These are phyloP conservation scores for Albophoma yamanashiensis DNA, from an alignment of 2,329 filamentous ascomycete species.

Conservation along the genomic window DNA sequence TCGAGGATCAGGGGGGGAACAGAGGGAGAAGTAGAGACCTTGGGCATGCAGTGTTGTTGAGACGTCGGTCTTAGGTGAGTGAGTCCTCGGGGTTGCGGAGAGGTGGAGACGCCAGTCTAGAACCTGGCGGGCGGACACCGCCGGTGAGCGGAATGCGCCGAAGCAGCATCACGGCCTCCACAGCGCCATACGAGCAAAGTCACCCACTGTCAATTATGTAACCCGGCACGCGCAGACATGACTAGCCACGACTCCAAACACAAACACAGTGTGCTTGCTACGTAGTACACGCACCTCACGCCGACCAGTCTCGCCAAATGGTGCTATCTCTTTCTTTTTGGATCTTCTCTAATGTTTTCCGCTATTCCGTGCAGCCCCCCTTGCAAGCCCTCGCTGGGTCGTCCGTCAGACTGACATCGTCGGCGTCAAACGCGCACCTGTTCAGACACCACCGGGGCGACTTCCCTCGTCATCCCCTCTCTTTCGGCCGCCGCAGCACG, in stretches of 20 bases:
- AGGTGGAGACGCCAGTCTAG: neutral
- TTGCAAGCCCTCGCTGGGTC: neutral
- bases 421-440: neutral
- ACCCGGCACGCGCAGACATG: neutral
- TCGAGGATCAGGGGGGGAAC: neutral
- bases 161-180: neutral
- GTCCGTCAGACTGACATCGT: neutral
- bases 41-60: neutral
- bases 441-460: neutral
- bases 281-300: neutral
- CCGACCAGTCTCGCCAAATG: neutral
- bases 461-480: neutral
- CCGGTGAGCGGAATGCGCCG: neutral
- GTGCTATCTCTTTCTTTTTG: neutral
- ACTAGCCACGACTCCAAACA: neutral
- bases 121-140: neutral
- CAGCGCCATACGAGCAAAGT: neutral
- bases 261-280: too few relatives aligned
- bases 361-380: neutral
- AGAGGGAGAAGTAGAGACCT: neutral
- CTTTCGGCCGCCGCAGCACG: neutral
- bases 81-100: neutral
- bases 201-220: neutral
- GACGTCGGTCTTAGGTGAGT: neutral
- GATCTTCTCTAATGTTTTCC: neutral